phyloP scores from a whole-genome alignment of 2,329 filamentous ascomycete genomes.

The Ceratocystis alfenasii region DNA sequence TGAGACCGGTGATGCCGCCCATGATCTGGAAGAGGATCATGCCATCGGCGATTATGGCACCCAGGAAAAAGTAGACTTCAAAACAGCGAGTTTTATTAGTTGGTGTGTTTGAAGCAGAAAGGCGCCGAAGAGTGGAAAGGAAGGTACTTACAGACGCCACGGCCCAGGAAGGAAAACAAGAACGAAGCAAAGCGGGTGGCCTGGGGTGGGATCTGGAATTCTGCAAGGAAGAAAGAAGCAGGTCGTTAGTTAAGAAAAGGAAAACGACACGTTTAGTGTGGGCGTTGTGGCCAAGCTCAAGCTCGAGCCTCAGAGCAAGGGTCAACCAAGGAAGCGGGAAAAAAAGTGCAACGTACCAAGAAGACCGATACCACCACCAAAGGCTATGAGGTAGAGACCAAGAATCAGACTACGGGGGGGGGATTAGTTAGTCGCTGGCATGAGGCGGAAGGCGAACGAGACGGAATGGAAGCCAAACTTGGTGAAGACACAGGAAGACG shows the following conservation, averaged over 20 bases:
- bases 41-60: conserved; percentile 66
- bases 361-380: conserved; percentile 65
- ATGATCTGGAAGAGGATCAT: conserved; percentile 58
- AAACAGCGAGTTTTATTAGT: conserved; percentile 4
- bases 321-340: neutral
- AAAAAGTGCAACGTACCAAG: conserved; percentile 41
- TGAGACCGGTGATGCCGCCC: conserved; percentile 62
- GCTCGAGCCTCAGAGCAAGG: neutral
- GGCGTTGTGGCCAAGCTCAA: neutral
- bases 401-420: conserved; percentile 38
- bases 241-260: neutral
- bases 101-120: conserved; percentile 10
- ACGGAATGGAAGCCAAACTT: neutral
- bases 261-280: neutral
- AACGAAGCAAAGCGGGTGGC: conserved; percentile 90
- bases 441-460: neutral
- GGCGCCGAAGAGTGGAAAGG: neutral
- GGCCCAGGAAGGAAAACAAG: conserved; percentile 93
- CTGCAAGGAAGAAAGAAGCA: conserved; percentile 31
- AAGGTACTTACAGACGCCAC: conserved; percentile 69
- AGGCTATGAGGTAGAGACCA: conserved; percentile 78
- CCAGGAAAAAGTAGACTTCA: conserved; percentile 90
- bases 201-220: conserved; percentile 92
- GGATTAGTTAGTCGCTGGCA: neutral
- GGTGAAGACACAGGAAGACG: too few relatives aligned